Evolutionary conservation across 2,329 filamentous ascomycete species (phyloP), one percentile per base, ranked within the genome.

Genomic region (Exophiala sp.): DNA sequence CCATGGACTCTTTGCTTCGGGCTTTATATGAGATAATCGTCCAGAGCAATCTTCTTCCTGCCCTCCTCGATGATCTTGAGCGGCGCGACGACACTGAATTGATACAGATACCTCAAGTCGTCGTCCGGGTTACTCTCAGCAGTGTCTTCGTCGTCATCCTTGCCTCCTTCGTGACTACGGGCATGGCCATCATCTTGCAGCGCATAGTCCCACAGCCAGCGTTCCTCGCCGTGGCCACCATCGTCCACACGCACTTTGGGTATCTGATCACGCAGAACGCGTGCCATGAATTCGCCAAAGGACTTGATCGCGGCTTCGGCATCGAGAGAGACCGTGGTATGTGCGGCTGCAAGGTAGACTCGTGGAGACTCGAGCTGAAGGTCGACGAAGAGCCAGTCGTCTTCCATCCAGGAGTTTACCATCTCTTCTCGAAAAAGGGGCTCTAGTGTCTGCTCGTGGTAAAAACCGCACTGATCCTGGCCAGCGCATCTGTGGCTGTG

Each of bases 151-250:
- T 42, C 16, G n/a, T 42, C 14, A 21, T 10, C 2, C 12, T 11
- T 11, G 11, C 24, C 14, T 11, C n/a, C 40, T 24, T 4, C 10
- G 21, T 43, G 10, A 11, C n/a, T 36, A 11, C 10, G 6, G 14
- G 14, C 20, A 24, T 24, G 14, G 11, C 12, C 34, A 33, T 43
- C 53, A 40, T 6, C 20, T 0, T 34, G 9, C 3, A 54, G 35
- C 3, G 24, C 53, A 36, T 50, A 50, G 35, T 62, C 59, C 57
- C 55, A 62, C 16, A 62, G 35, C 59, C 59, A 62, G 5, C 24
- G 34, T 47, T 61, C 59, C 33, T 57, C 51, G 24, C 57, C 56
- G 1, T 51, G 34, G 16, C 41, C n/a, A 2, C 41, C 48, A 42
- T 54, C 39, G 14, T 36, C 32, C 21, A 51, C 39, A 5, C 53